Evolutionary conservation across 2,329 filamentous ascomycete genomes (phyloP), one percentile per base, ranked within the genome.

Genomic region (Aspergillus pseudoglaucus): DNA sequence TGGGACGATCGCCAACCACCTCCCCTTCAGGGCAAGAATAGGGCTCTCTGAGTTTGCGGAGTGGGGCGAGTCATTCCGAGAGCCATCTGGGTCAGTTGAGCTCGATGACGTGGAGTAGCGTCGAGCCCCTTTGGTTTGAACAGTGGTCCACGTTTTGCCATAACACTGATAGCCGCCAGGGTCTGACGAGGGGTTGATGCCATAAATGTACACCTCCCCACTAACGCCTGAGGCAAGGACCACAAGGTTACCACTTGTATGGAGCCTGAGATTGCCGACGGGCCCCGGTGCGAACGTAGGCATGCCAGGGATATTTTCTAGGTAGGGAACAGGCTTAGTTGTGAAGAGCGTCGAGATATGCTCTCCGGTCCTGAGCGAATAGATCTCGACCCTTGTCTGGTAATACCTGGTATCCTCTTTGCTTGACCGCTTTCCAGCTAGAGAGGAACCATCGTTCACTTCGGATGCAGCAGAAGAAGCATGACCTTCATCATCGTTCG

Each of bases 111-210:
- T 67, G 10, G 74, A 76, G 48, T 73, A 70, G 49, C 73, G 66
- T 42, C 73, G 65, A 23, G 59, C 53, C 45, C 71, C 64, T 39
- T 62, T 64, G 12, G 64, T 79, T 61, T 93, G 88, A 23, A 95
- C 74, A 40, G 83, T 84, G 0, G 93, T 96, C 93, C 93, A 98
- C 15, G 94, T 73, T 70, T 98, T 98, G 17, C 85, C 90, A 47
- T 93, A 75, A 59, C 90, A 96, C 49, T 75, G 73, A 61, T 82
- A 85, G 12, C 53, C 50, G 27, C 52, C 54, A 9, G 52, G 48
- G 14, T 51, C 49, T 12, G 54, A 56, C 41, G 55, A 54, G 20
- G 47, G 51, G 33, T 52, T 57, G 46, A 66, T 53, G 27, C 74
- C 64, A 78, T 84, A 97, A 6, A 95, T 74, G 77, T 87, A 95